Conservation (phyloP, 805 yeast genomes). For the Metschnikowia sp. region DNA sequence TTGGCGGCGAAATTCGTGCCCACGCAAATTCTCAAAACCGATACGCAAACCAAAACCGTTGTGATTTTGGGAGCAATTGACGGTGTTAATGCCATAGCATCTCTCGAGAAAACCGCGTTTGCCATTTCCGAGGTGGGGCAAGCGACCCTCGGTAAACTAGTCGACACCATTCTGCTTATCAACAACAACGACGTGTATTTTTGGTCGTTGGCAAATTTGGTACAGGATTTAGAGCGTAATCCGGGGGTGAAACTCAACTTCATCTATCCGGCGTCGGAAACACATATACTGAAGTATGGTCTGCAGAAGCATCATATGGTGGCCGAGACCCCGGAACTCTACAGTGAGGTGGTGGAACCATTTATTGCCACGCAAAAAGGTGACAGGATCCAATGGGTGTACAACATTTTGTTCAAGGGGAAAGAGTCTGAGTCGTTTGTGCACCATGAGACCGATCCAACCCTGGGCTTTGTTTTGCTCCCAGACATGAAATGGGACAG, state of each 20-base stretch:
- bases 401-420: constrained; percentile 74
- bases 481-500: constrained; percentile 99
- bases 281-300: constrained; percentile 77
- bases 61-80: constrained; percentile 68
- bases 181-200: constrained; percentile 80
- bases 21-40: constrained; percentile 45
- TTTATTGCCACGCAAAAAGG: constrained; percentile 76
- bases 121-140: background rate
- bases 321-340: constrained; percentile 78
- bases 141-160: constrained; percentile 20
- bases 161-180: constrained; percentile 29
- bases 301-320: constrained; percentile 59
- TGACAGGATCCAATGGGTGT: constrained; percentile 83
- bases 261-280: constrained; percentile 85
- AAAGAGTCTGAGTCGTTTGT: constrained; percentile 84
- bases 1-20: constrained; percentile 7
- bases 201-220: constrained; percentile 66
- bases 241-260: constrained; percentile 73
- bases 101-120: constrained; percentile 73
- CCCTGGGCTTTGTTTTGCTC: constrained; percentile 64
- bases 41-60: constrained; percentile 66
- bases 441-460: constrained; percentile 53
- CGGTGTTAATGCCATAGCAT: constrained; percentile 58
- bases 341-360: constrained; percentile 59
- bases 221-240: constrained; percentile 40